phyloP scores from a whole-genome alignment of 345 rosid species.

The Garcia nutans region DNA sequence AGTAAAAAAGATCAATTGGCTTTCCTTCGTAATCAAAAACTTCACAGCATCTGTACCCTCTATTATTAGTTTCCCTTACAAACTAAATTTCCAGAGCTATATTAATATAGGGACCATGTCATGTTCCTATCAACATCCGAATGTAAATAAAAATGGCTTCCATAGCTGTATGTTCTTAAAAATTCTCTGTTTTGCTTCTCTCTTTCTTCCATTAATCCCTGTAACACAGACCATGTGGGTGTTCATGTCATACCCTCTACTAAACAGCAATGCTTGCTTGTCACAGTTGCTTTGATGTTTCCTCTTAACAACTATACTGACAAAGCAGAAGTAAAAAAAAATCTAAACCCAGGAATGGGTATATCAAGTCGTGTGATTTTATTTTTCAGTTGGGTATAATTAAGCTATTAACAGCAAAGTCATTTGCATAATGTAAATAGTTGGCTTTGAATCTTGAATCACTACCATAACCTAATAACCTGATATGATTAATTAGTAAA shows the following conservation, averaged over 20 bases:
- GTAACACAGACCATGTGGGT: conserved; percentile 28
- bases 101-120: conserved; percentile 16
- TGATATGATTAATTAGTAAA: neutral
- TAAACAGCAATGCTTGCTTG: conserved; percentile 20
- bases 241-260: conserved; percentile 21
- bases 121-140: neutral
- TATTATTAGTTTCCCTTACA: conserved; percentile 17
- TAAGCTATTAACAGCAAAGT: no score
- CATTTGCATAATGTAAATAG: neutral
- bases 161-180: neutral
- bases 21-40: conserved; percentile 26
- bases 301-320: neutral
- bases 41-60: conserved; percentile 13
- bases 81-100: conserved; percentile 8
- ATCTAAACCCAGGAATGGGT: conserved; percentile 2
- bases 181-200: neutral
- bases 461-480: no score
- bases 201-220: conserved; percentile 15
- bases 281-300: conserved; percentile 7
- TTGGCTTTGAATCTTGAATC: no score
- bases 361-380: neutral
- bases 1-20: neutral
- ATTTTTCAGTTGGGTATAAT: no score
- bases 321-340: neutral
- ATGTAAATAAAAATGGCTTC: neutral